Base-by-base conservation (phyloP, 768 basidiomycete genomes). In the Cystobasidium onofrii region DNA sequence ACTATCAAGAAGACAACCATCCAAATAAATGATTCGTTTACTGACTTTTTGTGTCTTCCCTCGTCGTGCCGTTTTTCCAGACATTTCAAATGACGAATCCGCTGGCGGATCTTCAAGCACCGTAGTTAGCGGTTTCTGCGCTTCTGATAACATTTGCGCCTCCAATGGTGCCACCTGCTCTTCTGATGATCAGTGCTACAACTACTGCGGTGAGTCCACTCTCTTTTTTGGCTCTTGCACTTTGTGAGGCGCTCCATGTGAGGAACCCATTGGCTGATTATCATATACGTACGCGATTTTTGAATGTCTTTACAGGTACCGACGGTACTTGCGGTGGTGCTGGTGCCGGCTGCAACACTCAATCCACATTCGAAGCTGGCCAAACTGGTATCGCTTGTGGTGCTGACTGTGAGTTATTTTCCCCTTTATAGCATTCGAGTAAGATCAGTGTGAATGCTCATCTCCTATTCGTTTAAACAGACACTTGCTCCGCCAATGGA, bases 161-260 rank as follows among this genome's bases (percentile, higher is more conserved):
- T 41, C 36, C 25, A 55, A 71, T 17, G 69, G 69, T 25, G 69
- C 69, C 15, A 33, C 25, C 3, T 71, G 69, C 69, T 29, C 50
- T 55, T 36, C 33, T 36, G 69, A 71, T 44, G 69, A 55, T 18
- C 13, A 12, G 18, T 71, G 69, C 69, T 71, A 57, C 69, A 71
- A 71, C 34, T 71, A 71, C 69, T 71, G 69, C 69, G 69, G 69
- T 71, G n/a, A 55, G 69, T 61, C 20, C 17, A 13, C n/a, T n/a
- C n/a, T n/a, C n/a, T n/a, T n/a, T n/a, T n/a, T n/a, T n/a, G 3
- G 7, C 41, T 39, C 13, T 12, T 25, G n/a, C 64, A 10, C 27
- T 31, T 64, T 36, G 17, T 34, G 27, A n/a, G 25, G 4, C 29
- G 7, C 9, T 10, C 9, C 33, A 7, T 31, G 33, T 17, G 44